Base-by-base conservation (phyloP, 768 basidiomycete species). In the Pleurotus platypus region DNA sequence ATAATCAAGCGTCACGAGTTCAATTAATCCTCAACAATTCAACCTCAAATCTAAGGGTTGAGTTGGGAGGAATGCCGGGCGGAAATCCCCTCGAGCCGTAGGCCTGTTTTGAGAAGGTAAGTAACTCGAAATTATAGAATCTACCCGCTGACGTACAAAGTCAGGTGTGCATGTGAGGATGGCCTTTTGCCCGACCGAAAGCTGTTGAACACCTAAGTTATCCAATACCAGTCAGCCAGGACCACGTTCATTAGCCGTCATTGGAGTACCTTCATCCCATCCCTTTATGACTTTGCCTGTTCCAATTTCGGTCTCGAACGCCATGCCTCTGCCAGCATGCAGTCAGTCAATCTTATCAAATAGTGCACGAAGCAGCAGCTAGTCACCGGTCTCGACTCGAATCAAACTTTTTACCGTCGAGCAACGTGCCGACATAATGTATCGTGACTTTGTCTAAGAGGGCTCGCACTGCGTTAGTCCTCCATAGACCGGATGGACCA, bases 261-360 rank as follows among this genome's bases (percentile, higher is more conserved):
- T 26, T 51, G 6, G 24, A 37, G 71, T 61, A 87, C 93, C 92
- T 69, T 93, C 90, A 65, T 94, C 92, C 93, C 92, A 94, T 27
- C 92, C 90, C 66, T 78, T 87, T 73, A 95, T 94, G 47, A 95
- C 92, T 66, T 86, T 85, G 6, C 90, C 89, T 16, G 84, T 75
- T 46, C 92, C 90, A 60, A 93, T 92, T 66, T 81, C 66, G 2
- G 89, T 90, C 60, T 70, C 63, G 68, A 94, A 93, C 1, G 90
- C 81, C 0, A 3, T 2, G 0, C 75, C 74, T 39, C 91, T 90
- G 68, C 9, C 26, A 57, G 49, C 42, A 56, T 35, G 30, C 30
- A 35, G 30, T 35, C 30, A 35, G 30, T 35, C 30, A 35, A 35
- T 35, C 30, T 35, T 11, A 35, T 39, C 40, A 39, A 58, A 20